A percentile compares a stretch with the other conserved stretches of the same genome.
phyloP scores from a whole-genome alignment of 129 eudicot species.

The Flaveria ramosissima region DNA sequence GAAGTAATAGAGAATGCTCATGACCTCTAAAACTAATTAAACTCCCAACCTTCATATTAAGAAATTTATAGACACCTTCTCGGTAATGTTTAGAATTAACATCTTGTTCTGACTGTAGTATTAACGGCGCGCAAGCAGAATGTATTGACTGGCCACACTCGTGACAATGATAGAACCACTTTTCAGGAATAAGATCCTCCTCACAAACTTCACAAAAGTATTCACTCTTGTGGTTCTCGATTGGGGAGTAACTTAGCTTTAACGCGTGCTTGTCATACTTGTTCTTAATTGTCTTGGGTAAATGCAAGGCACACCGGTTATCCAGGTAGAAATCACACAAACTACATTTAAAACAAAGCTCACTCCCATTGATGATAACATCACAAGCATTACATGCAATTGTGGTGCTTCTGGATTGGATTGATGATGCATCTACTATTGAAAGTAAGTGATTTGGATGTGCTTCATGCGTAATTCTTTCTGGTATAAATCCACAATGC shows the following conservation, averaged over 20 bases:
- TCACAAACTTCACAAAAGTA: slow-evolving; percentile 34
- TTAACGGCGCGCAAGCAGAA: slow-evolving; percentile 23
- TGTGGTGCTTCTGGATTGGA: background rate
- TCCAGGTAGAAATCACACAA: background rate
- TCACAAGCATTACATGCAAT: background rate
- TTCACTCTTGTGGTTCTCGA: slow-evolving; percentile 15
- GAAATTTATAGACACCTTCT: background rate
- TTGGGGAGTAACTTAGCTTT: slow-evolving; percentile 18
- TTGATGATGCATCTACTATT: background rate
- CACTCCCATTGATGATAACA: background rate
- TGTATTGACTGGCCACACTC: slow-evolving; percentile 25
- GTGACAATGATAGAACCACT: slow-evolving; percentile 27
- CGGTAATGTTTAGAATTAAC: too few species aligned
- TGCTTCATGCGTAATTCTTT: slow-evolving; percentile 1
- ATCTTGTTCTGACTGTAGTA: slow-evolving; percentile 3
- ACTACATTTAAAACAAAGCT: background rate
- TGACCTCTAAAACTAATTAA: background rate
- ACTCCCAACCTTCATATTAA: slow-evolving; percentile 14
- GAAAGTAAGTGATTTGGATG: slow-evolving; percentile 12
- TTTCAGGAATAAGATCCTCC: background rate
- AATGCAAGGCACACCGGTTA: background rate
- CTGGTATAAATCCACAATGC: background rate
- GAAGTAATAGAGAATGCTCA: background rate
- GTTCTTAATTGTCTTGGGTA: slow-evolving; percentile 21
- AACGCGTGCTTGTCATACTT: slow-evolving; percentile 28